These are phyloP conservation scores for Pilatotrama ljubarskyi DNA, from an alignment of 768 basidiomycete genomes.

Conservation along the genomic window DNA sequence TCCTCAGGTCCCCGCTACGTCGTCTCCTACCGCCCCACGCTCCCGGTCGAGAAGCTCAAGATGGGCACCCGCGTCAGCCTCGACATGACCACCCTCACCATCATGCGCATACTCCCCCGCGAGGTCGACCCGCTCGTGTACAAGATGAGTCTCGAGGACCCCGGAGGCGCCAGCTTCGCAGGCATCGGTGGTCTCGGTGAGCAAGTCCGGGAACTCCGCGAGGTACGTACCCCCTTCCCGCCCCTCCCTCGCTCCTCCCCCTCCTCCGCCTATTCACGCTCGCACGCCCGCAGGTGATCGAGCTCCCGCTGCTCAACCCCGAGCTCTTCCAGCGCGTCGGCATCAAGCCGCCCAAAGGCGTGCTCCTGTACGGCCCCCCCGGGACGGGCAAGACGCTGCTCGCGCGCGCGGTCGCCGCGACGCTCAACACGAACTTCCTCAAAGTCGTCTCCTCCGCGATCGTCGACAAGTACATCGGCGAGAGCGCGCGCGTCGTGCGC, in stretches of 20 bases:
- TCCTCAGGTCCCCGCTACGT: slow-evolving; percentile 98
- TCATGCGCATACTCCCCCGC: slow-evolving; percentile 97
- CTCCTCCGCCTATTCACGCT: too few species aligned
- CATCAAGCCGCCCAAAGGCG: slow-evolving; percentile 95
- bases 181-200: slow-evolving; percentile 96
- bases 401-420: slow-evolving; percentile 94
- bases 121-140: slow-evolving; percentile 98
- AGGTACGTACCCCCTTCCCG: slow-evolving; percentile 49
- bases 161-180: slow-evolving; percentile 92
- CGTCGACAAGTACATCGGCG: slow-evolving; percentile 98
- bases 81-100: slow-evolving; percentile 98
- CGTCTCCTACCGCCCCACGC: slow-evolving; percentile 91
- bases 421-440: slow-evolving; percentile 92
- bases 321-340: slow-evolving; percentile 95
- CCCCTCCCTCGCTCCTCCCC: not conserved
- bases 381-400: slow-evolving; percentile 96
- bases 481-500: slow-evolving; percentile 91
- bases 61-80: slow-evolving; percentile 92
- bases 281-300: slow-evolving; percentile 69
- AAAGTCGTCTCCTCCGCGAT: slow-evolving; percentile 99
- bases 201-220: slow-evolving; percentile 94
- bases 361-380: slow-evolving; percentile 93
- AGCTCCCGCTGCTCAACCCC: slow-evolving; percentile 90
- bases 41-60: slow-evolving; percentile 92
- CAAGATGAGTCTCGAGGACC: slow-evolving; percentile 99